Percentiles rank a stretch among this genome's conserved stretches.
Conservation (phyloP, 1,139 yeast genomes). For the Yamadazyma pseudoaaseri region DNA sequence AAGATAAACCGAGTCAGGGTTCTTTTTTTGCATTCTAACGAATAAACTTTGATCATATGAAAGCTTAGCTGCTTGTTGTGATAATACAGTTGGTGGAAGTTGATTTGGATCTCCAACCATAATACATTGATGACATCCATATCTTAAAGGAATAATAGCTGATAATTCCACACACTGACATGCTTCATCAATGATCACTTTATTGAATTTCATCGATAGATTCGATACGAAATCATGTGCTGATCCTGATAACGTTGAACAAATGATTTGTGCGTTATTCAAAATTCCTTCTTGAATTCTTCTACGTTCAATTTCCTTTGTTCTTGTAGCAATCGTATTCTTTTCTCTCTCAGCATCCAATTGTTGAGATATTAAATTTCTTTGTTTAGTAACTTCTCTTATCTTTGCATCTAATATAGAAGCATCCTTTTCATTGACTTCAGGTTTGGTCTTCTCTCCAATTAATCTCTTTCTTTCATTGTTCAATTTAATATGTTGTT, state of each 20-base stretch:
- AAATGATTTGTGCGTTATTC: conserved; percentile 80
- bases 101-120: conserved; percentile 99
- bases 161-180: conserved; percentile 96
- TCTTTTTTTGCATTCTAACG: conserved; percentile 82
- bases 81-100: conserved; percentile 96
- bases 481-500: conserved; percentile 52
- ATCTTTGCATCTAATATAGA: conserved; percentile 47
- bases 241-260: conserved; percentile 91
- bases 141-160: conserved; percentile 87
- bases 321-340: conserved; percentile 65
- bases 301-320: conserved; percentile 75
- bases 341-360: conserved; percentile 80
- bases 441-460: conserved; percentile 31
- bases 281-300: conserved; percentile 72
- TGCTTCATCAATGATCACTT: conserved; percentile 97
- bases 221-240: conserved; percentile 85
- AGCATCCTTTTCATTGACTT: conserved; percentile 37
- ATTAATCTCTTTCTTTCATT: conserved; percentile 51
- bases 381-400: conserved; percentile 54
- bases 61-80: conserved; percentile 78
- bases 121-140: conserved; percentile 87
- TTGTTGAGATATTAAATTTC: conserved; percentile 69
- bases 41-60: conserved; percentile 90
- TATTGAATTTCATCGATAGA: conserved; percentile 76
- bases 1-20: conserved; percentile 63